Base-by-base conservation (phyloP, 331 rosid genomes). In the Spiraea crenata region DNA sequence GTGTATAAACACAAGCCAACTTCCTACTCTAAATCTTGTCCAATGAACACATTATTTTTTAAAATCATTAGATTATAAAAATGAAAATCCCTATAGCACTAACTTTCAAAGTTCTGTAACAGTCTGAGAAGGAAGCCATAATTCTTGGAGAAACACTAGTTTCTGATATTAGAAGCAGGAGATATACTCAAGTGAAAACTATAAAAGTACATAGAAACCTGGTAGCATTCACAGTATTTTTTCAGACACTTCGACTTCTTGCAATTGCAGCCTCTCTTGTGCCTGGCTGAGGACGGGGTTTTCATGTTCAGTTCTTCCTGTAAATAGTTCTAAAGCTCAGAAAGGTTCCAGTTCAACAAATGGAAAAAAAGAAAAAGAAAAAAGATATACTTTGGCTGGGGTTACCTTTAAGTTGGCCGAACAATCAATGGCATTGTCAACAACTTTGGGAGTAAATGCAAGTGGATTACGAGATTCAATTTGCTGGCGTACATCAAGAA, bases 211-310 rank as follows among this genome's bases (percentile, higher is more conserved):
- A 46, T 19, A 46, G 10, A 34, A 52, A 85, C 89, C 86, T 70
- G 74, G 65, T 39, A 74, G 73, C 86, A 82, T 55, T 70, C 80
- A 47, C 84, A 85, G 42, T 85, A 85, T 14, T 25, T 70, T 50
- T 79, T 57, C 4, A 5, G 34, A 64, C 86, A 82, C 56, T 49
- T 73, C 2, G 84, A 76, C 59, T 70, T 72, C 67, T 70, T 85
- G 82, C 86, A 85, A n/a, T 76, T 79, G 79, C 89, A 85, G 38
- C 86, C 84, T 70, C 59, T 75, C 77, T 25, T 79, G 69, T 73
- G 82, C 66, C 79, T 25, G 37, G 78, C 65, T 9, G 73, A 70
- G 45, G 76, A 58, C 63, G 74, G 67, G 45, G 65, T 60, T 1
- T 25, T 17, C 63, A 10, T 4, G 56, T 31, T 47, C 40, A 39